Conservation (phyloP, 495 filamentous ascomycete genomes). For the Talaromyces proteolyticus region DNA sequence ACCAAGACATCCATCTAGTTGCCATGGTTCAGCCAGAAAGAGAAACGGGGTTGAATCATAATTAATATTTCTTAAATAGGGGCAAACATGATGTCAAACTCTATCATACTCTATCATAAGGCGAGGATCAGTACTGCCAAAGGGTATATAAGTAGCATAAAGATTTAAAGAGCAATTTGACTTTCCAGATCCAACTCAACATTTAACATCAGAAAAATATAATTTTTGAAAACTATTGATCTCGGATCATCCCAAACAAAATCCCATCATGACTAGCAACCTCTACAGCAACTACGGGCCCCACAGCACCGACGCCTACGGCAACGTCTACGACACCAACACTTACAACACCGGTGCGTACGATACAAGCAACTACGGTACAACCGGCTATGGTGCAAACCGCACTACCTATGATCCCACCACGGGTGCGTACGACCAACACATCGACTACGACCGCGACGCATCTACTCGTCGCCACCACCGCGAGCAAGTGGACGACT, state of each 20-base stretch:
- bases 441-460: conserved; percentile 27
- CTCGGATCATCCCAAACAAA: neutral
- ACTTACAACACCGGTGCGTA: neutral
- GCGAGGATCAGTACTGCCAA: neutral
- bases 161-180: too few species aligned
- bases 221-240: too few species aligned
- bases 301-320: neutral
- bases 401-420: conserved; percentile 18
- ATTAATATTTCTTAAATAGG: neutral
- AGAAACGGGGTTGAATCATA: too few species aligned
- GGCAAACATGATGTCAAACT: conserved; percentile 8
- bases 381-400: conserved; percentile 3
- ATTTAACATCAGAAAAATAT: too few species aligned
- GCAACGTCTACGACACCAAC: neutral
- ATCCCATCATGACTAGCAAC: conserved; percentile 7
- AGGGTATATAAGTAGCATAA: conserved; percentile 3
- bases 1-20: too few species aligned
- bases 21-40: too few species aligned
- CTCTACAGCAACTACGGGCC: neutral
- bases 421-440: conserved; percentile 33
- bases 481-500: conserved; percentile 24
- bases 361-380: conserved; percentile 1
- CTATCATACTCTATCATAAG: conserved; percentile 3
- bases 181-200: conserved; percentile 1
- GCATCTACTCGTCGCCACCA: conserved; percentile 26